A percentile compares a stretch with the other conserved stretches of the same genome.
phyloP scores from a whole-genome alignment of 225 moss, liverwort and hornwort species.

The Thuidium tamariscinum region DNA sequence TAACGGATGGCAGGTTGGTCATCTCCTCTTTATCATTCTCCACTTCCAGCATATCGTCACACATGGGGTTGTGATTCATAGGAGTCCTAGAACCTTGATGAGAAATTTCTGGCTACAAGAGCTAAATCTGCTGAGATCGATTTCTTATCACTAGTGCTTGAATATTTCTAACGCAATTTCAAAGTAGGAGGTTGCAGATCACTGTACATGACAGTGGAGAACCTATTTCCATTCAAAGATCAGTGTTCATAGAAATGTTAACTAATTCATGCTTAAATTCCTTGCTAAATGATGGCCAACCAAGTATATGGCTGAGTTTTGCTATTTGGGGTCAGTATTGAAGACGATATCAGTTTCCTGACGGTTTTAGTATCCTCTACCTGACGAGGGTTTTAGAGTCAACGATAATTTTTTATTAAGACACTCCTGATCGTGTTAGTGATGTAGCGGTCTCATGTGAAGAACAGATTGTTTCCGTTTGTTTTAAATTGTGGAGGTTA shows the following conservation, averaged over 20 bases:
- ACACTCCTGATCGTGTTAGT: background rate
- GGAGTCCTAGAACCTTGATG: background rate
- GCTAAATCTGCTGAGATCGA: background rate
- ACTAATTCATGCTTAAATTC: background rate
- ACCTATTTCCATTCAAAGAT: background rate
- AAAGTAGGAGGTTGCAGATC: background rate
- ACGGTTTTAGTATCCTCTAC: background rate
- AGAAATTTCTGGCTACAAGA: background rate
- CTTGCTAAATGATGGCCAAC: background rate
- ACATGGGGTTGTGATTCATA: background rate
- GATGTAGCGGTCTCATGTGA: background rate
- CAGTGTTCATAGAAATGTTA: background rate
- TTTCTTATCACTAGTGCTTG: background rate
- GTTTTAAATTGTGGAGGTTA: background rate
- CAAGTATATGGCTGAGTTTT: background rate
- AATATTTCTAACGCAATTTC: background rate
- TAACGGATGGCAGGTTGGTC: conserved; percentile 74
- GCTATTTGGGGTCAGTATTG: background rate
- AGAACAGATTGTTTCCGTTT: background rate
- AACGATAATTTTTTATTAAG: background rate
- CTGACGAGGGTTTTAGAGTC: background rate
- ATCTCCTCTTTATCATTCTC: background rate
- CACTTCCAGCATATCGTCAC: background rate
- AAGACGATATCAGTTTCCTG: background rate
- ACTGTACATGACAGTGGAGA: background rate